These are phyloP conservation scores for Rhododendron mucronatum DNA, from an alignment of 148 eudicot species.

Conservation along the genomic window DNA sequence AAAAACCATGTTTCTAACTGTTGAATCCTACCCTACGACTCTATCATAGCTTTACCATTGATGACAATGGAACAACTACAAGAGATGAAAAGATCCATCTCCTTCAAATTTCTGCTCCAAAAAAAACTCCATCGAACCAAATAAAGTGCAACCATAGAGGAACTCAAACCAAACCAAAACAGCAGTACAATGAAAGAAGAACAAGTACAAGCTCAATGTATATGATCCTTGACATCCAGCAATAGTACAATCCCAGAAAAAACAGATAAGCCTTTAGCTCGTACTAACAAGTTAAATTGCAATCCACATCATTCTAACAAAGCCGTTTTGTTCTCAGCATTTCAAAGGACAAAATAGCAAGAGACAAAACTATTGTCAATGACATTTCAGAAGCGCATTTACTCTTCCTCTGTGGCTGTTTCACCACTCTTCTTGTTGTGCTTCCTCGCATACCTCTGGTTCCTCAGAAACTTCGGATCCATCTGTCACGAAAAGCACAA, in stretches of 20 bases:
- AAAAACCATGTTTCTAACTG: background rate
- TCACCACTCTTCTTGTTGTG: slow-evolving; percentile 70
- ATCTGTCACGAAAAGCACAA: slow-evolving; percentile 27
- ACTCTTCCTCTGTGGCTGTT: slow-evolving; percentile 46
- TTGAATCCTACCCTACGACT: background rate
- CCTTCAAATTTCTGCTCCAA: background rate
- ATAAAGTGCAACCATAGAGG: background rate
- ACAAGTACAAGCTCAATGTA: background rate
- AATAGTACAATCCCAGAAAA: slow-evolving; percentile 7
- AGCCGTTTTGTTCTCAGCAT: background rate
- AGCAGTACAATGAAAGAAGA: background rate
- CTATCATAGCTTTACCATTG: background rate
- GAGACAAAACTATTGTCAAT: no score
- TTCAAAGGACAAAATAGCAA: background rate
- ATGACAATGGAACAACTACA: background rate
- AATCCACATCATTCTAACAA: background rate
- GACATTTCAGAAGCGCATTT: slow-evolving; percentile 6
- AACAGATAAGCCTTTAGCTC: background rate
- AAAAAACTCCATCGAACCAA: background rate
- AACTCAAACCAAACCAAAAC: background rate
- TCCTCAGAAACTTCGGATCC: slow-evolving; percentile 92
- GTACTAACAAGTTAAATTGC: background rate
- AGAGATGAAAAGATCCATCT: background rate
- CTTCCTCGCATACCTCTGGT: slow-evolving; percentile 95
- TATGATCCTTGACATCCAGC: background rate